Percentiles rank a stretch among this genome's conserved stretches.
These are phyloP conservation scores for Ophiostoma triangulosporum DNA, from an alignment of 2,329 filamentous ascomycete genomes.

Conservation along the genomic window DNA sequence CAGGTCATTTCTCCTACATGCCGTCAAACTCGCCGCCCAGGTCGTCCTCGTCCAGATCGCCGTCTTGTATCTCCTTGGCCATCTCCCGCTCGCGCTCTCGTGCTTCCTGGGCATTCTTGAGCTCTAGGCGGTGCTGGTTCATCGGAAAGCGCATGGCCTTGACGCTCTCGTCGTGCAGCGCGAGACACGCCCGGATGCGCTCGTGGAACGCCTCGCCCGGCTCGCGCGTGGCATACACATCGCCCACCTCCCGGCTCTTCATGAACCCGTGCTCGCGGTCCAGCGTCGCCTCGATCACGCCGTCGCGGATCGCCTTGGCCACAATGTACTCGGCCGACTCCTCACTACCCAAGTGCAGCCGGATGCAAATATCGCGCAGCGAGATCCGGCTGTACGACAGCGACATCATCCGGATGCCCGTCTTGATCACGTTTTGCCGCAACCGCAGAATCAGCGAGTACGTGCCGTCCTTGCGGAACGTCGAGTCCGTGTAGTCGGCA, in stretches of 20 bases:
- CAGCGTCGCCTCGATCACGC: constrained; percentile 88
- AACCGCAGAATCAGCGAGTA: constrained; percentile 91
- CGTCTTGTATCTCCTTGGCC: constrained; percentile 97
- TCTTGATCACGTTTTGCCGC: constrained; percentile 98
- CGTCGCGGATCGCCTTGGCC: constrained; percentile 93
- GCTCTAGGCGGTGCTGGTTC: constrained; percentile 94
- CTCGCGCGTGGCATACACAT: constrained; percentile 91
- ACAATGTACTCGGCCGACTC: constrained; percentile 99
- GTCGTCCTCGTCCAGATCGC: constrained; percentile 92
- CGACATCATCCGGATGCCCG: constrained; percentile 97
- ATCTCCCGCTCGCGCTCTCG: constrained; percentile 90
- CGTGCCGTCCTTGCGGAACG: constrained; percentile 85
- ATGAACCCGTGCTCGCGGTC: constrained; percentile 94
- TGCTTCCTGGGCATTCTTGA: constrained; percentile 98
- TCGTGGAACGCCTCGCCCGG: constrained; percentile 97
- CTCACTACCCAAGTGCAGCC: constrained; percentile 83
- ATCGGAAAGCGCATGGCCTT: constrained; percentile 99
- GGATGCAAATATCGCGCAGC: constrained; percentile 90
- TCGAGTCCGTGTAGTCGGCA: constrained; percentile 56
- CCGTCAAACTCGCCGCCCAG: constrained; percentile 92
- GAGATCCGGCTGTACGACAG: constrained; percentile 96
- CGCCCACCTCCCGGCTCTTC: constrained; percentile 94
- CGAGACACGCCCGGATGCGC: constrained; percentile 81
- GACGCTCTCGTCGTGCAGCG: constrained; percentile 92
- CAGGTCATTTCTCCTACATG: constrained; percentile 50